These are phyloP conservation scores for Neocallimastix lanati DNA, from an alignment of 192 early-diverging fungal genomes.

Conservation along the genomic window DNA sequence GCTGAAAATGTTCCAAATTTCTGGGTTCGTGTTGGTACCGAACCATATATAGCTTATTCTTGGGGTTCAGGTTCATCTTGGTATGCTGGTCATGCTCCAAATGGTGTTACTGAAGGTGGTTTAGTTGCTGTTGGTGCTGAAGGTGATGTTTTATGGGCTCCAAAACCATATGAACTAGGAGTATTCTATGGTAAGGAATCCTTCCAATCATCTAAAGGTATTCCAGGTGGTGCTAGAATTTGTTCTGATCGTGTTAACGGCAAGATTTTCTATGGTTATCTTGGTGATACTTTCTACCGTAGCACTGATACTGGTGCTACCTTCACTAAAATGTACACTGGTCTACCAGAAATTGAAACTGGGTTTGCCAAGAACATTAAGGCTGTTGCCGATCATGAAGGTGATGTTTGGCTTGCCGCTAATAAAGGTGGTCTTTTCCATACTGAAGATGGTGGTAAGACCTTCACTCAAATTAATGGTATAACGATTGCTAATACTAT, in stretches of 20 bases:
- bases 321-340: conserved; percentile 2
- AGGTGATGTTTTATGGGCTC: conserved; percentile 1
- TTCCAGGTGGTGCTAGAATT: background rate
- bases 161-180: background rate
- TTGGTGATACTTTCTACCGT: conserved; percentile 5
- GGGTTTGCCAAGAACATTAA: conserved; percentile 5
- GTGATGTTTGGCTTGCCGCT: conserved; percentile 8
- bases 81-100: background rate
- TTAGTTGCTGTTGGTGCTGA: conserved; percentile 1
- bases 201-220: background rate
- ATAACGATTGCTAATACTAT: background rate
- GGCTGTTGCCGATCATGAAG: conserved; percentile 8
- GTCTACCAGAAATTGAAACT: conserved; percentile 1
- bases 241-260: conserved; percentile 10
- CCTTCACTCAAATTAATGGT: background rate
- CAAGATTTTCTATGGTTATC: conserved; percentile 6
- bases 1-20: conserved; percentile 1
- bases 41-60: background rate
- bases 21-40: conserved; percentile 1
- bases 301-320: conserved; percentile 2
- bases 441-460: conserved; percentile 1
- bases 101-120: conserved; percentile 1
- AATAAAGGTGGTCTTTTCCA: background rate
- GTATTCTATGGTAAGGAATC: background rate
- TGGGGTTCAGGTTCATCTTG: background rate